These are phyloP conservation scores for Plasmodium billcollinsi DNA, from an alignment of 169 alveolate species.

Conservation along the genomic window DNA sequence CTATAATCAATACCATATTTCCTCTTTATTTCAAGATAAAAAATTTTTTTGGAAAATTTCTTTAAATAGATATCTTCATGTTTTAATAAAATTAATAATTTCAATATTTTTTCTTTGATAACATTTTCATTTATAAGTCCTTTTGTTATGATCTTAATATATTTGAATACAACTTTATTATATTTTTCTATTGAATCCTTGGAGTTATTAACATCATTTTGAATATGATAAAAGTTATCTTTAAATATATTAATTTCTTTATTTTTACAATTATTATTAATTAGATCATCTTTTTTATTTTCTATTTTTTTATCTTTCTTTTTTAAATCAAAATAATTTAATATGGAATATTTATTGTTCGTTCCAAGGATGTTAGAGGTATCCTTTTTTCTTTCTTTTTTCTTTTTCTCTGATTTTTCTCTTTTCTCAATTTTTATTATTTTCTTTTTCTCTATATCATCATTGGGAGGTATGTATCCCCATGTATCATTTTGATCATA, in stretches of 20 bases:
- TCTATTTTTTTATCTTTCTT: constrained; percentile 41
- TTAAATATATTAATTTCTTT: background rate
- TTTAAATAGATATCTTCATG: constrained; percentile 60
- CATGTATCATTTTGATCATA: too few species aligned
- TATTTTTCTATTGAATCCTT: constrained; percentile 6
- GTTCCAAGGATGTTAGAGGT: background rate
- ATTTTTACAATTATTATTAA: background rate
- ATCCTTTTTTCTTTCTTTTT: constrained; percentile 6
- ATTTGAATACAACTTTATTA: constrained; percentile 14
- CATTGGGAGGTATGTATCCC: background rate
- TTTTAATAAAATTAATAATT: constrained; percentile 44
- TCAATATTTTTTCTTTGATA: constrained; percentile 59
- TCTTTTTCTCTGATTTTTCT: constrained; percentile 1
- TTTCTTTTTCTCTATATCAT: background rate
- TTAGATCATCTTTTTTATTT: constrained; percentile 2
- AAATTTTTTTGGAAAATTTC: constrained; percentile 32
- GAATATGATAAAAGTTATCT: constrained; percentile 30
- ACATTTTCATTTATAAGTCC: constrained; percentile 11
- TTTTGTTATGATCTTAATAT: constrained; percentile 35
- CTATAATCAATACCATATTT: background rate
- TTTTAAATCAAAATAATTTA: constrained; percentile 33
- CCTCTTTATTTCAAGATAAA: constrained; percentile 21
- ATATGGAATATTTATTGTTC: constrained; percentile 61
- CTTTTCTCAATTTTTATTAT: background rate
- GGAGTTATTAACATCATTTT: constrained; percentile 20